Percentiles rank a stretch among this genome's conserved stretches.
These are phyloP conservation scores for Pichia sp. DNA, from an alignment of 1,139 yeast species.

Conservation along the genomic window DNA sequence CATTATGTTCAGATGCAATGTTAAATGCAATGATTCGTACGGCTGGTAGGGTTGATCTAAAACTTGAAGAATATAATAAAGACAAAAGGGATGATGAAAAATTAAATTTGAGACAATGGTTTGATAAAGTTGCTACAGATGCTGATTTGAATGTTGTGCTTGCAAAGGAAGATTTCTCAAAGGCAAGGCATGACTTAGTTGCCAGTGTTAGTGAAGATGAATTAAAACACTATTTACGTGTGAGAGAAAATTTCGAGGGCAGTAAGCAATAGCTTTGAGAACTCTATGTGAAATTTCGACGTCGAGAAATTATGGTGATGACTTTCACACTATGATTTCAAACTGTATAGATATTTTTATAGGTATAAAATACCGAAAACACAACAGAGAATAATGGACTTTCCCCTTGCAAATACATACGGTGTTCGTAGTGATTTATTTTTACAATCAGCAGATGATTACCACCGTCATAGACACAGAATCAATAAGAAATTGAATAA, in stretches of 20 bases:
- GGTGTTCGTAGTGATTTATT: conserved; percentile 26
- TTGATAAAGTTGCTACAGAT: conserved; percentile 68
- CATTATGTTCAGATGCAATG: conserved; percentile 91
- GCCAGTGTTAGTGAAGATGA: conserved; percentile 91
- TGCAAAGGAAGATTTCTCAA: conserved; percentile 61
- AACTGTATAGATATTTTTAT: background rate
- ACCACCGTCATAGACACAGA: conserved; percentile 43
- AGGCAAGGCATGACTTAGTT: conserved; percentile 61
- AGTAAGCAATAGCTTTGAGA: conserved; percentile 18
- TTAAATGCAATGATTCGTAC: conserved; percentile 89
- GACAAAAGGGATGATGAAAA: conserved; percentile 32
- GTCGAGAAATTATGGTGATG: background rate
- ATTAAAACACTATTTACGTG: conserved; percentile 67
- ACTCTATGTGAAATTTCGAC: background rate
- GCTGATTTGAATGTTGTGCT: conserved; percentile 69
- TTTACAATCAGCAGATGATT: conserved; percentile 39
- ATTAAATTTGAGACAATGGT: conserved; percentile 76
- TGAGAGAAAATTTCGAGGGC: conserved; percentile 72
- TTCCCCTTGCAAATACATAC: conserved; percentile 26
- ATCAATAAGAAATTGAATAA: conserved; percentile 43
- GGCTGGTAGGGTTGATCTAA: conserved; percentile 68
- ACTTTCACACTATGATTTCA: background rate
- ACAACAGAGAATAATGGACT: conserved; percentile 24
- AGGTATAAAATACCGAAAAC: background rate
- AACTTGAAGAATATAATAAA: conserved; percentile 49